Evolutionary conservation across 2,329 filamentous ascomycete genomes (phyloP).

Genomic region (Penicillium concentricum): DNA sequence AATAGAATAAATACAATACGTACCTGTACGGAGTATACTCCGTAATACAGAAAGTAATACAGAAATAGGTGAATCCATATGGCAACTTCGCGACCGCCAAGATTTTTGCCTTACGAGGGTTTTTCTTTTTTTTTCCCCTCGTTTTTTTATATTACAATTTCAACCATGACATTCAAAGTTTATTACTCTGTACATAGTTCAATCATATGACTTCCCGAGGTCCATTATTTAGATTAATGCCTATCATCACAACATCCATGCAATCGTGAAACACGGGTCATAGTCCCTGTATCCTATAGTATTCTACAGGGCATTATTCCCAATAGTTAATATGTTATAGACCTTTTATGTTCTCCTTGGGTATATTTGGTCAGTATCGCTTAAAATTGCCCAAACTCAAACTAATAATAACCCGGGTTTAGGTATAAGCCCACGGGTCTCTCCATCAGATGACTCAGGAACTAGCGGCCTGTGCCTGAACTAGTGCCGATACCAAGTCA

Average conservation of each 20-base stretch:
- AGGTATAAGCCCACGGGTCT: background rate
- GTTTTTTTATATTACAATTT: background rate
- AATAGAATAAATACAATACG: background rate
- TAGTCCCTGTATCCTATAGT: background rate
- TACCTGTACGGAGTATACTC: too few relatives aligned
- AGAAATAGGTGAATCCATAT: too few relatives aligned
- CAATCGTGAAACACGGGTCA: background rate
- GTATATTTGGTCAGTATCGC: background rate
- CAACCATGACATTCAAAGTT: background rate
- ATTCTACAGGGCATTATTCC: background rate
- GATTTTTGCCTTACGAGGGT: background rate
- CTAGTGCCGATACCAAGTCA: background rate
- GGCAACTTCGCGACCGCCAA: background rate
- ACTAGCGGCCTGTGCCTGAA: constrained; percentile 6
- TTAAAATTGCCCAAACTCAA: background rate
- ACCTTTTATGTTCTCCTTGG: too few relatives aligned
- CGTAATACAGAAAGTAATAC: too few relatives aligned
- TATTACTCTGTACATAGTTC: background rate
- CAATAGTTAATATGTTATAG: too few relatives aligned
- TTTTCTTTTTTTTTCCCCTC: too few relatives aligned
- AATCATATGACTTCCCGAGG: background rate
- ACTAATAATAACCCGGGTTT: background rate
- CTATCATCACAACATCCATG: background rate
- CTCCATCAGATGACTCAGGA: constrained; percentile 8
- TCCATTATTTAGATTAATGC: background rate